A percentile compares a stretch with the other conserved stretches of the same genome.
Conservation (phyloP, 2,329 filamentous ascomycete genomes). For the Botrytis hyacinthi region DNA sequence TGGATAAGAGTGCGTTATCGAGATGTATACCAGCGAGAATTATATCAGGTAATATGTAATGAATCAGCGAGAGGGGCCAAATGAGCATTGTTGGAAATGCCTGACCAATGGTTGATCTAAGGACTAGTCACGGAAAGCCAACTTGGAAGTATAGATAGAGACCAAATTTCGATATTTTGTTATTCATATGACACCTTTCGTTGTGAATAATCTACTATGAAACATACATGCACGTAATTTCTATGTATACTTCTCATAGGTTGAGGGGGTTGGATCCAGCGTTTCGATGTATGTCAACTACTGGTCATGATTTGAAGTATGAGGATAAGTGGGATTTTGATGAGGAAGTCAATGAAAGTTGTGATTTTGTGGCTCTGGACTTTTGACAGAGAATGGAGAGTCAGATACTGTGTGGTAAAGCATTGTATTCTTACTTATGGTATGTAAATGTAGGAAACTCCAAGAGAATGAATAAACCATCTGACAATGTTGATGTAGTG, state of each 20-base stretch:
- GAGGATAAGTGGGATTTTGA: not conserved
- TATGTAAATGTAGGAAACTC: not conserved
- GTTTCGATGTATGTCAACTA: not conserved
- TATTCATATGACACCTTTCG: not conserved
- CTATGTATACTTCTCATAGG: not conserved
- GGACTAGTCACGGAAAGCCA: not conserved
- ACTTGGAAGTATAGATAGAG: not conserved
- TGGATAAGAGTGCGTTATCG: not conserved
- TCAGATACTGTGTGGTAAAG: not conserved
- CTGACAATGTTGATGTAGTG: not conserved
- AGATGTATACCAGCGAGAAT: not conserved
- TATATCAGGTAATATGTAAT: not conserved
- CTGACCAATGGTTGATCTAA: not conserved
- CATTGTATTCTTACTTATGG: not conserved
- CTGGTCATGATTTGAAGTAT: not conserved
- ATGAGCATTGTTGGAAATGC: not conserved
- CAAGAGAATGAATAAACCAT: not conserved
- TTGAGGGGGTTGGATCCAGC: fast-evolving
- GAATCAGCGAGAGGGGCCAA: not conserved
- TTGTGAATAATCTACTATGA: not conserved
- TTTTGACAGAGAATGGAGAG: not conserved
- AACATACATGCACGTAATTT: not conserved
- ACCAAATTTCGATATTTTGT: not conserved
- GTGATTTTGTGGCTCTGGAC: not conserved
- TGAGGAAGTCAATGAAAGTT: not conserved